Base-by-base conservation (phyloP, 1,139 yeast species). In the Eremothecium cymbalariae region DNA sequence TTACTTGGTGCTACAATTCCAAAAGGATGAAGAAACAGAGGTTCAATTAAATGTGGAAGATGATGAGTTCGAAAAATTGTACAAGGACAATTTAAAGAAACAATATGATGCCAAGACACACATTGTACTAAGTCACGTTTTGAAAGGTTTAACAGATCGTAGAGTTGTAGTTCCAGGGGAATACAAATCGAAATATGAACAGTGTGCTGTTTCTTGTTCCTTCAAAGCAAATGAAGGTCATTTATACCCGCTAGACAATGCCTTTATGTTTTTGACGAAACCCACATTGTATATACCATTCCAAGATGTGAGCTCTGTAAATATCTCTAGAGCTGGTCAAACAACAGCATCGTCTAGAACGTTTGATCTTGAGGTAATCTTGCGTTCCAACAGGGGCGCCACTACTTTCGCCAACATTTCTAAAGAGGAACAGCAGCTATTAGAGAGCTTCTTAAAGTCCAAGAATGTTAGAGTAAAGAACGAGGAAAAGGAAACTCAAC, bases 161-260 rank as follows among this genome's bases (percentile, higher is more conserved):
- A 78, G 88, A 51, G 74, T 90, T 43, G 75, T 83, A 25, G 77
- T 79, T 28, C 95, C 97, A 0, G 94, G 95, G n/a, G 68, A 81
- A 3, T 88, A 75, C 65, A 72, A 72, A 46, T 80, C 94, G 5
- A 70, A 74, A 37, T 74, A 70, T 51, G 71, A 71, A 29, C 90
- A 82, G 51, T 83, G 94, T 8, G 96, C 94, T 8, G 78, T 90
- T 31, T 70, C 86, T 14, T 88, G 98, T 63, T 84, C 96, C 11
- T 73, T 85, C 48, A 90, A 88, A 61, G 98, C 97, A 0, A 82
- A 85, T 34, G 98, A 90, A 63, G 98, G 98, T 25, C 82, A 85
- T 50, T 64, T 90, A 41, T 90, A 83, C 59, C 88, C 94, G 13
- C 70, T 90, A 42, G 98, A 93, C 47, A 82, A 85, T 60, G 84